A percentile compares a stretch with the other conserved stretches of the same genome.
These are phyloP conservation scores for Saturnispora dispora DNA, from an alignment of 805 yeast genomes.

Conservation along the genomic window DNA sequence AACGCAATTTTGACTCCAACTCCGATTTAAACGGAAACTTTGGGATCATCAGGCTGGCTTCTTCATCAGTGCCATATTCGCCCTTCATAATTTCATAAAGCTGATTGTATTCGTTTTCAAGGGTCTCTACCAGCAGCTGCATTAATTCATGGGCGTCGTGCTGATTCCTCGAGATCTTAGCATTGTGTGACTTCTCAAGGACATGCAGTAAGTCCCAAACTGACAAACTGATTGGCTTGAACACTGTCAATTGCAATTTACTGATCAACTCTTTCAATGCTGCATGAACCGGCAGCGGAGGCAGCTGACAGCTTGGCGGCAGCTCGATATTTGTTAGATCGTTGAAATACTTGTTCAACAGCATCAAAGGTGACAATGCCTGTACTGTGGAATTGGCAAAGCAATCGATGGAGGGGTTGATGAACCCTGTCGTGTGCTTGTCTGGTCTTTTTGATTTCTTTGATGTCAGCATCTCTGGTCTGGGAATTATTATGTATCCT, in stretches of 20 bases:
- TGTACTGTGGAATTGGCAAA: conserved; percentile 87
- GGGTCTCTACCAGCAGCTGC: conserved; percentile 69
- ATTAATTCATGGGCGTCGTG: conserved; percentile 94
- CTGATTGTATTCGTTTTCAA: conserved; percentile 51
- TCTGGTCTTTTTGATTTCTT: conserved; percentile 47
- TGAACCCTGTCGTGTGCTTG: conserved; percentile 70
- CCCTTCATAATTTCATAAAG: conserved; percentile 12
- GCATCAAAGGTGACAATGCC: conserved; percentile 58
- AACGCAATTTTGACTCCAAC: conserved; percentile 55
- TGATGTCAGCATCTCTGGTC: background rate
- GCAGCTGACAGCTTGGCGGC: conserved; percentile 14
- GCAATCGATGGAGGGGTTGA: conserved; percentile 80
- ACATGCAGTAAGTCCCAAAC: conserved; percentile 74
- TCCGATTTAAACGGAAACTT: conserved; percentile 69
- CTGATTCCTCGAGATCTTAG: conserved; percentile 70
- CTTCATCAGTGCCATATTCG: conserved; percentile 47
- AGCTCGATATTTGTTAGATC: conserved; percentile 11
- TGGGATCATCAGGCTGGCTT: conserved; percentile 31
- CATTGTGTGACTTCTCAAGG: conserved; percentile 62
- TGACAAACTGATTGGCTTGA: conserved; percentile 45
- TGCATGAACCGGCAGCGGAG: conserved; percentile 45
- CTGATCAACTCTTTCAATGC: conserved; percentile 44
- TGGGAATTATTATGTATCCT: background rate
- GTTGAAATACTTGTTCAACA: conserved; percentile 48
- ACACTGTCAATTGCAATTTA: conserved; percentile 55